phyloP scores from a whole-genome alignment of 2,329 filamentous ascomycete species.

The Trichoderma breve region DNA sequence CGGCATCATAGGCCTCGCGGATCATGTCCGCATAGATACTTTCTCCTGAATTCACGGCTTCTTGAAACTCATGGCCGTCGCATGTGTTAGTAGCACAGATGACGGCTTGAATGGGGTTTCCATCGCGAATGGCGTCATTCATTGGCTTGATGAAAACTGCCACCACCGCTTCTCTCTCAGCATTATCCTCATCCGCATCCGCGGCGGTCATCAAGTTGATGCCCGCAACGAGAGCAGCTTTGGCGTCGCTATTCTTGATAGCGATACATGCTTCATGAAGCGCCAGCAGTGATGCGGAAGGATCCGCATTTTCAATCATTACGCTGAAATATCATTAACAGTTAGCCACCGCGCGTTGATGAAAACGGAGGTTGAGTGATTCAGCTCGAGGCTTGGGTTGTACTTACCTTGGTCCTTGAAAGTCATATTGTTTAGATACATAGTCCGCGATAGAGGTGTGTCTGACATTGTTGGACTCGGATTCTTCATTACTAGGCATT shows the following conservation, averaged over 20 bases:
- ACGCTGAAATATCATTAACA: background rate
- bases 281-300: constrained; percentile 5
- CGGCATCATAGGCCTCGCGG: background rate
- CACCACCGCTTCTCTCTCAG: constrained; percentile 41
- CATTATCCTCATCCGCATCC: constrained; percentile 21
- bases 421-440: constrained; percentile 9
- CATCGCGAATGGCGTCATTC: constrained; percentile 43
- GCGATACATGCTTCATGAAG: constrained; percentile 7
- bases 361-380: background rate
- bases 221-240: constrained; percentile 34
- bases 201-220: constrained; percentile 33
- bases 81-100: constrained; percentile 36
- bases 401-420: constrained; percentile 18
- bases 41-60: background rate
- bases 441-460: constrained; percentile 19
- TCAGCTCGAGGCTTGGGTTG: background rate
- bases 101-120: constrained; percentile 40
- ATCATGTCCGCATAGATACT: background rate
- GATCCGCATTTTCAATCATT: background rate
- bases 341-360: background rate
- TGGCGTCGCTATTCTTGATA: background rate
- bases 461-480: background rate
- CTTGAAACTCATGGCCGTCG: constrained; percentile 37
- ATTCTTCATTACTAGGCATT: background rate
- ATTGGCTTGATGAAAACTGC: constrained; percentile 44